Percentiles rank a stretch among this genome's conserved stretches.
Conservation (phyloP, 83 land plant species). For the Picea mariana region DNA sequence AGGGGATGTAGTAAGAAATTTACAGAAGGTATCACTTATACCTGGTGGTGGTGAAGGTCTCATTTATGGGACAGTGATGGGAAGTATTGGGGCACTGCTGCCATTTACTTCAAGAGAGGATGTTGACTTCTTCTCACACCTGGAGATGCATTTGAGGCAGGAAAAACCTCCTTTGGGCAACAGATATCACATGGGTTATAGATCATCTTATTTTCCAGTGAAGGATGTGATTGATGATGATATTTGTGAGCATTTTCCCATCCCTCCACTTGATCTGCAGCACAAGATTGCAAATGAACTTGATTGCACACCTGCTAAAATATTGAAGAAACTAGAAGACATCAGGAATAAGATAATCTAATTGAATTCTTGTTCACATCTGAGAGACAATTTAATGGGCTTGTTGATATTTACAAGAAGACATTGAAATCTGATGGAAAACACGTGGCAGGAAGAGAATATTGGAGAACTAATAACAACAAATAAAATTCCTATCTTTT, state of each 20-base stretch:
- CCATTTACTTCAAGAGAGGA: constrained; percentile 96
- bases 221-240: constrained; percentile 99
- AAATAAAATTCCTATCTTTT: too few species aligned
- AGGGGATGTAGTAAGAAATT: constrained; percentile 88
- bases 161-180: constrained; percentile 81
- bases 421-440: too few species aligned
- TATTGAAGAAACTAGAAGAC: constrained; percentile 96
- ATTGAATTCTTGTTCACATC: constrained; percentile 3
- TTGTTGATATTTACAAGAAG: too few species aligned
- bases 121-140: constrained; percentile 97
- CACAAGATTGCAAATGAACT: constrained; percentile 97
- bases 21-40: constrained; percentile 93
- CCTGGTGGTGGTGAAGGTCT: constrained; percentile 97
- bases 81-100: constrained; percentile 90
- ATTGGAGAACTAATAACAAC: too few species aligned
- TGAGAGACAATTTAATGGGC: too few species aligned
- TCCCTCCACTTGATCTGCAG: constrained; percentile 87
- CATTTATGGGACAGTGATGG: constrained; percentile 83
- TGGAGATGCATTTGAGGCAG: constrained; percentile 99
- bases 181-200: not conserved
- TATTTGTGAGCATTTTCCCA: constrained; percentile 95
- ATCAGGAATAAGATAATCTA: constrained; percentile 86
- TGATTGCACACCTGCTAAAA: constrained; percentile 93
- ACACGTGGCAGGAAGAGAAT: too few species aligned
- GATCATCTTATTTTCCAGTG: constrained; percentile 15